These are phyloP conservation scores for Diversispora eburnea DNA, from an alignment of 192 early-diverging fungal species.

Conservation along the genomic window DNA sequence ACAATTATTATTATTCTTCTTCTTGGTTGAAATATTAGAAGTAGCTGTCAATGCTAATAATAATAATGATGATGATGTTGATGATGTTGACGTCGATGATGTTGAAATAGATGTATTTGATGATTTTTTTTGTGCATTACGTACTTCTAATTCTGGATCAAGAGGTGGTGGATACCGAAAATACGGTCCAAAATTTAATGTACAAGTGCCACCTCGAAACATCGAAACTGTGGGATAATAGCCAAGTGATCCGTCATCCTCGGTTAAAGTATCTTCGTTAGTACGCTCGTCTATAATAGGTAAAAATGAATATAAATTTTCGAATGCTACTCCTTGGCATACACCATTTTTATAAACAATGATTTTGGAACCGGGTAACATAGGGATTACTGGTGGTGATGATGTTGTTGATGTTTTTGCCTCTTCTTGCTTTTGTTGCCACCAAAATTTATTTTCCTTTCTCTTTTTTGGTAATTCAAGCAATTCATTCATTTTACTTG, in stretches of 20 bases:
- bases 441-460: conserved; percentile 26
- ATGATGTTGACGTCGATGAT: not conserved
- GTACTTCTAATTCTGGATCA: conserved; percentile 39
- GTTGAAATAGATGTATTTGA: not conserved
- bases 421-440: conserved; percentile 13
- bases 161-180: conserved; percentile 53
- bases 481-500: conserved; percentile 49
- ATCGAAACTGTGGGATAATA: conserved; percentile 65
- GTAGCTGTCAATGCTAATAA: not conserved
- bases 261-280: conserved; percentile 42
- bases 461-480: conserved; percentile 44
- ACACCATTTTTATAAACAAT: conserved; percentile 63
- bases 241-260: conserved; percentile 61
- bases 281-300: conserved; percentile 40
- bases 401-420: conserved; percentile 11
- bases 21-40: not conserved
- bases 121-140: conserved; percentile 1
- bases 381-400: conserved; percentile 22
- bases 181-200: conserved; percentile 61
- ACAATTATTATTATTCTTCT: not conserved
- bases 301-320: conserved; percentile 48
- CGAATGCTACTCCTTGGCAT: conserved; percentile 53
- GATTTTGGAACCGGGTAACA: conserved; percentile 54
- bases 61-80: not conserved
- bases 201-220: conserved; percentile 57